These are phyloP conservation scores for Myochromella boudieri DNA, from an alignment of 768 basidiomycete genomes.

Conservation along the genomic window DNA sequence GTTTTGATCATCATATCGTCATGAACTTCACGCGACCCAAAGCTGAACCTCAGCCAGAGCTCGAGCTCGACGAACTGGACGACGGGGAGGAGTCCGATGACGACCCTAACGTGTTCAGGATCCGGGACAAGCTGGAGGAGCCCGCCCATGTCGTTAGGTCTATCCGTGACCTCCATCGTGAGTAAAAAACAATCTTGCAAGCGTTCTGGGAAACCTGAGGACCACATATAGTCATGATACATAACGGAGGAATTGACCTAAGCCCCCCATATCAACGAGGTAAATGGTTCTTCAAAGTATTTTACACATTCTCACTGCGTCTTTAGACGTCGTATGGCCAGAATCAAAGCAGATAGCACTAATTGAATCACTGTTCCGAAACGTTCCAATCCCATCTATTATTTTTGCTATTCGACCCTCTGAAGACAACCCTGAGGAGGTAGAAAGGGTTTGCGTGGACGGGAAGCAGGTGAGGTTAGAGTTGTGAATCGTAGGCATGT, in stretches of 20 bases:
- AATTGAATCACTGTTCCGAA: slow-evolving; percentile 76
- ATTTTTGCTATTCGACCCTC: slow-evolving; percentile 60
- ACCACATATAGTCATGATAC: slow-evolving; percentile 50
- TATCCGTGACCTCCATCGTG: slow-evolving; percentile 48
- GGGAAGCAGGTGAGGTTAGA: slow-evolving; percentile 73
- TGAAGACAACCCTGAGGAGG: slow-evolving; percentile 51
- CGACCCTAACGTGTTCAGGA: slow-evolving; percentile 40
- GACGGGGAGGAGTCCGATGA: slow-evolving; percentile 41
- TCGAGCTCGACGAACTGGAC: slow-evolving; percentile 50
- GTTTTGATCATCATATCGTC: no score
- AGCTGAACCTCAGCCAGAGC: slow-evolving; percentile 23
- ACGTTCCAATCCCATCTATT: slow-evolving; percentile 78
- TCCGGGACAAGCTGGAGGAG: slow-evolving; percentile 39
- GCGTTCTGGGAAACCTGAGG: not conserved
- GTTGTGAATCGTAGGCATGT: slow-evolving; percentile 7
- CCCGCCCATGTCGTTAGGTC: slow-evolving; percentile 41
- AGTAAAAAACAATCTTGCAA: slow-evolving; percentile 16
- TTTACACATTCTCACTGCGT: not conserved
- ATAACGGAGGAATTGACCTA: slow-evolving; percentile 68
- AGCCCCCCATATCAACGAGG: slow-evolving; percentile 76
- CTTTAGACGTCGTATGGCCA: slow-evolving; percentile 77
- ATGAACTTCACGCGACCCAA: slow-evolving; percentile 11
- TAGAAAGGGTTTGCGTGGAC: slow-evolving; percentile 68
- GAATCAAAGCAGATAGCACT: slow-evolving; percentile 66
- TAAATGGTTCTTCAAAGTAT: slow-evolving; percentile 20